A percentile compares a stretch with the other conserved stretches of the same genome.
Conservation (phyloP, 2,329 filamentous ascomycete species). For the Epicoccum sorghinum region DNA sequence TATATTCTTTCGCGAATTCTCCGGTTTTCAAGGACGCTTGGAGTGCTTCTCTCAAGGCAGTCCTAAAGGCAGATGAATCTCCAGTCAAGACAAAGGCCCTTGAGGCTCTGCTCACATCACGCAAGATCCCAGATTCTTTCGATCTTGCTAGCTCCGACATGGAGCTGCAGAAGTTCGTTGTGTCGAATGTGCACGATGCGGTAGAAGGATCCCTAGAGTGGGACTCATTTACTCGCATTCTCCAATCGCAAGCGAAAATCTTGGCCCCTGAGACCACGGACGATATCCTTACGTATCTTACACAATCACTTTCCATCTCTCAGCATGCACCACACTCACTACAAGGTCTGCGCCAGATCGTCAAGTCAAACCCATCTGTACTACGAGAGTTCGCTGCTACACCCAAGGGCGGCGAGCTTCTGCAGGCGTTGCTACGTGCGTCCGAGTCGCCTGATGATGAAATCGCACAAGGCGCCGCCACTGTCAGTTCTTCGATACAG, state of each 20-base stretch:
- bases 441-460: constrained; percentile 60
- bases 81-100: constrained; percentile 36
- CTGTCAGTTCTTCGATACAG: constrained; percentile 47
- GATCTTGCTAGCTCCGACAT: constrained; percentile 42
- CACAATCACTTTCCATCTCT: constrained; percentile 46
- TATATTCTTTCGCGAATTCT: constrained; percentile 57
- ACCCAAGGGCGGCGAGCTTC: constrained; percentile 55
- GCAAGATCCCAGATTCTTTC: constrained; percentile 44
- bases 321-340: constrained; percentile 45
- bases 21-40: constrained; percentile 39
- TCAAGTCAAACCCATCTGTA: constrained; percentile 48
- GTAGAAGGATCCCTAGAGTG: constrained; percentile 43
- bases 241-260: constrained; percentile 42
- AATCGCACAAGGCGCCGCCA: constrained; percentile 53
- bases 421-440: constrained; percentile 60
- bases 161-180: constrained; percentile 47
- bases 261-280: constrained; percentile 47
- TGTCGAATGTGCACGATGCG: constrained; percentile 35
- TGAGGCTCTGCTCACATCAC: constrained; percentile 42
- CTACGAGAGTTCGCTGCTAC: constrained; percentile 53
- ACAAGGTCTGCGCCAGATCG: constrained; percentile 54
- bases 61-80: constrained; percentile 37
- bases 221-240: constrained; percentile 45
- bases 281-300: constrained; percentile 46
- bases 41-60: constrained; percentile 37